Evolutionary conservation across 306 rosid genomes (phyloP), one percentile per base, ranked within the genome.

Genomic region (Senna siamea): DNA sequence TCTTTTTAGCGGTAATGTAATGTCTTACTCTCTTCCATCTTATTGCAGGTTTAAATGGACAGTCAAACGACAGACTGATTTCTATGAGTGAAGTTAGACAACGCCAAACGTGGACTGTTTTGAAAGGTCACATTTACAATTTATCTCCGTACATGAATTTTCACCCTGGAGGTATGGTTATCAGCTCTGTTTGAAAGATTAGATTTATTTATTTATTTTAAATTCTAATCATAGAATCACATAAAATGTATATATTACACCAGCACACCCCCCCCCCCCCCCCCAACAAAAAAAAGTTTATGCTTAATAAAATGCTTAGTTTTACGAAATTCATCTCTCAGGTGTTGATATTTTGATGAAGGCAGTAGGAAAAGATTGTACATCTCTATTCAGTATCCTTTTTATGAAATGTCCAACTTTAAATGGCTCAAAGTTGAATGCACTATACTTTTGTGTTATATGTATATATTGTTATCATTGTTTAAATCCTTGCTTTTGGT

Each of bases 121-220:
- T 94, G 37, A 94, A 92, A 81, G 99, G 97, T n/a, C 93, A 87
- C 15, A 91, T 92, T 78, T 93, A 93, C 76, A 93, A 93, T 79
- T 43, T 93, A 81, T 86, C 88, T 68, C 96, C 97, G 7, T 93
- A 93, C 67, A 85, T 91, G 96, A 89, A 85, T 77, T 93, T 93
- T 79, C 98, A 91, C 72, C 97, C 98, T 13, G 97, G 97, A 82
- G 97, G 97, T 91, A 89, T 73, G 78, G 2, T 74, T 70, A 74
- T 76, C 8, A 23, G 26, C 69, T 80, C 66, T 41, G 6, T 69
- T 8, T 8, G 12, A 40, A 40, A 40, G 8, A 40, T 40, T 40
- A 40, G 46, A 40, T 6, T 6, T 40, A 32, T 5, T n/a, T n/a
- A n/a, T n/a, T n/a, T n/a, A n/a, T n/a, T n/a, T n/a, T n/a, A n/a